phyloP scores from a whole-genome alignment of 257 asterid genomes.

The Jacaranda copaia region DNA sequence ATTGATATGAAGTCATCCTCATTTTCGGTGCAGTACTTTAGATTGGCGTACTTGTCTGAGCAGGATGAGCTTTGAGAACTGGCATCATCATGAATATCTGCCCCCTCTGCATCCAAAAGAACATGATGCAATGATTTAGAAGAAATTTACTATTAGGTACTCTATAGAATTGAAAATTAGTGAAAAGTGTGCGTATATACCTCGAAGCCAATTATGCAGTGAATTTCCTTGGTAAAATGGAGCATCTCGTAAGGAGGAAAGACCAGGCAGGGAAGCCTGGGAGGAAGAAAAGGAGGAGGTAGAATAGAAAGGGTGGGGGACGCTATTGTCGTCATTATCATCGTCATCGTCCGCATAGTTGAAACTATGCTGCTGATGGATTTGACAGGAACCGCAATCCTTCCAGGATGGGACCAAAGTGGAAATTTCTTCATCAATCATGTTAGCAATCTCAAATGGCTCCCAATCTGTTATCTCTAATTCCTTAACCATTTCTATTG shows the following conservation, averaged over 20 bases:
- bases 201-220: conserved; percentile 55
- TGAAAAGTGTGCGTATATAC: conserved; percentile 32
- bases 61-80: conserved; percentile 63
- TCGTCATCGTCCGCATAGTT: conserved; percentile 50
- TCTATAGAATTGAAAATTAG: background rate
- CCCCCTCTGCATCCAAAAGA: conserved; percentile 50
- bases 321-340: conserved; percentile 54
- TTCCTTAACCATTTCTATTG: conserved; percentile 83
- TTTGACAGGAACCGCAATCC: conserved; percentile 31
- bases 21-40: conserved; percentile 42
- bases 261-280: conserved; percentile 56
- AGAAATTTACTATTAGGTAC: background rate
- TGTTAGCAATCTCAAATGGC: conserved; percentile 74
- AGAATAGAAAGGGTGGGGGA: conserved; percentile 57
- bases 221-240: conserved; percentile 34
- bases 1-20: conserved; percentile 35
- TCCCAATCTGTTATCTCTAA: conserved; percentile 74
- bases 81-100: conserved; percentile 49
- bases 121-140: background rate
- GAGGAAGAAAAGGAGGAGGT: conserved; percentile 68
- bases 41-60: conserved; percentile 49
- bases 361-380: conserved; percentile 58
- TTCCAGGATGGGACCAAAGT: conserved; percentile 64
- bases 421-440: conserved; percentile 71
- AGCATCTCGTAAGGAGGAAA: conserved; percentile 35